These are phyloP conservation scores for Fusarium hainanense DNA, from an alignment of 2,329 filamentous ascomycete species.

Conservation along the genomic window DNA sequence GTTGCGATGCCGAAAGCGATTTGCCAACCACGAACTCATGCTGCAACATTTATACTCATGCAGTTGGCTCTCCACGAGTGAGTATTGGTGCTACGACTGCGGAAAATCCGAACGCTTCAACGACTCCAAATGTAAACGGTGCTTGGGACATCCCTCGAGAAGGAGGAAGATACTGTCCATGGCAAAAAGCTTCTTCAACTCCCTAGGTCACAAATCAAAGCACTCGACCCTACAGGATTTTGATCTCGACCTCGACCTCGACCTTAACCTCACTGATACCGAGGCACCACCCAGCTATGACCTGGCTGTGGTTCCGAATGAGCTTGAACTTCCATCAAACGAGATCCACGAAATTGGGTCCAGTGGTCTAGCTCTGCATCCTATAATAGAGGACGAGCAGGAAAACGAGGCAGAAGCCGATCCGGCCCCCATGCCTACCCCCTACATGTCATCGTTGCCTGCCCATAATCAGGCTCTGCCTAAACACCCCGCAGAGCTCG, in stretches of 20 bases:
- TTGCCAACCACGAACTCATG: conserved; percentile 65
- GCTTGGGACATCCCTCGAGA: conserved; percentile 62
- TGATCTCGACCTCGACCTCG: conserved; percentile 36
- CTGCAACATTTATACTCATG: conserved; percentile 63
- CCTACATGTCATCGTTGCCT: conserved; percentile 39
- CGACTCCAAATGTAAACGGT: conserved; percentile 62
- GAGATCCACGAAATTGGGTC: conserved; percentile 67
- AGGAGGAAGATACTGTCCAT: conserved; percentile 63
- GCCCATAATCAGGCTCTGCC: conserved; percentile 29
- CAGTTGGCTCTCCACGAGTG: conserved; percentile 59
- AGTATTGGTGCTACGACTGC: conserved; percentile 69
- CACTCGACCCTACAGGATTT: conserved; percentile 40
- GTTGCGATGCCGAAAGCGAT: conserved; percentile 61
- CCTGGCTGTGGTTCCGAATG: conserved; percentile 50
- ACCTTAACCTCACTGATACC: conserved; percentile 48
- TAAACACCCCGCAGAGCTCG: conserved; percentile 43
- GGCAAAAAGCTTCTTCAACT: conserved; percentile 66
- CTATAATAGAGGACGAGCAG: conserved; percentile 44
- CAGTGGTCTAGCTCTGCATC: conserved; percentile 52
- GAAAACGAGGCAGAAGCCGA: conserved; percentile 36
- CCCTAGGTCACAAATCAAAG: conserved; percentile 61
- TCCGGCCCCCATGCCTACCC: conserved; percentile 21
- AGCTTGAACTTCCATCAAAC: conserved; percentile 60
- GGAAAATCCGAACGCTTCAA: conserved; percentile 63
- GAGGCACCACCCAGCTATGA: conserved; percentile 61